A percentile compares a stretch with the other conserved stretches of the same genome.
Conservation (phyloP, 306 rosid species). For the Cucurbita moschata region DNA sequence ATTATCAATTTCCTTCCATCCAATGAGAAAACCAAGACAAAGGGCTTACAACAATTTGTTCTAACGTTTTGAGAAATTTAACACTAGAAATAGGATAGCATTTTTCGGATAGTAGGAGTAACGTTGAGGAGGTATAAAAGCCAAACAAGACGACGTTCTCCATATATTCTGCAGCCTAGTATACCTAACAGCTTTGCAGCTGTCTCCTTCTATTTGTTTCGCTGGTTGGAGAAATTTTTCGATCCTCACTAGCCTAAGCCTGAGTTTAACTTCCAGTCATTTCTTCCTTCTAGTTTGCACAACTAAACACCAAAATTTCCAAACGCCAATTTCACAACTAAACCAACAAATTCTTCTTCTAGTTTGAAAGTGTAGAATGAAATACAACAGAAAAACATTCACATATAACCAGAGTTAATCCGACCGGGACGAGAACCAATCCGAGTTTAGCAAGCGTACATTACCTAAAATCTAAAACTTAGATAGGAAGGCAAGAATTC, state of each 20-base stretch:
- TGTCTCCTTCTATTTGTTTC: neutral
- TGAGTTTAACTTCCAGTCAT: neutral
- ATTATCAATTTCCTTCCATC: neutral
- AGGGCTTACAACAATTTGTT: neutral
- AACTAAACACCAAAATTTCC: no score
- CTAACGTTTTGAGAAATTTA: neutral
- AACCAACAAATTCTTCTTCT: no score
- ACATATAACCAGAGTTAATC: no score
- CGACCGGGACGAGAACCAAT: no score
- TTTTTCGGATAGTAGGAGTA: neutral
- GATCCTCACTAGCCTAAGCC: neutral
- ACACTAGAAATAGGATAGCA: neutral
- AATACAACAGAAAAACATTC: no score
- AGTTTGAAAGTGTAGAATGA: no score
- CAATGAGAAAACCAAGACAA: neutral
- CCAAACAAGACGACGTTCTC: neutral
- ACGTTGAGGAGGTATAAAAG: neutral
- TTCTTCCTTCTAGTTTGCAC: no score
- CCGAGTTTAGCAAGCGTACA: neutral
- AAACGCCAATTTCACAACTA: no score
- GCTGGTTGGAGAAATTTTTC: neutral
- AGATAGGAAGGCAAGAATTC: neutral
- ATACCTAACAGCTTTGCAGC: neutral
- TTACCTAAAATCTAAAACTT: neutral
- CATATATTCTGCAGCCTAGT: neutral